Evolutionary conservation across 257 asterid genomes (phyloP), one percentile per base, ranked within the genome.

Genomic region (Catharanthus roseus): DNA sequence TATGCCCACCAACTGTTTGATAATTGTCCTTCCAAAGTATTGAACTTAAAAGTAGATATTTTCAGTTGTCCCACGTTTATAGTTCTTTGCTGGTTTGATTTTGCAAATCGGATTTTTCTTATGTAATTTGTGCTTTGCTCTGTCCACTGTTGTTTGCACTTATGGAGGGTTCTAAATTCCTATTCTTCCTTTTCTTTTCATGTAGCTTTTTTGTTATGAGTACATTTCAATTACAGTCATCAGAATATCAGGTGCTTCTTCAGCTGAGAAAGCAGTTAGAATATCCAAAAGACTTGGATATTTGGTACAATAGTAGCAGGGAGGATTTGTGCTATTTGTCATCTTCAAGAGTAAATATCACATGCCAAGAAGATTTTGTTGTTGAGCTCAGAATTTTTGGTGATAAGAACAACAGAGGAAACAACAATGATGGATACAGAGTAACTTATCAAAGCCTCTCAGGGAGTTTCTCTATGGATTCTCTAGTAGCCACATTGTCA

Each of bases 241-340:
- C 92, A 18, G 88, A 89, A 73, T 85, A 69, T 66, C 88, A 85
- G 62, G 85, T 85, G 26, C 88, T 89, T 41, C 67, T 85, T 44
- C 96, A 89, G 85, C 67, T 89, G 18, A 77, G 87, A 36, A 87
- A 81, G 83, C 91, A 87, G 15, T 75, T 89, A 29, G 96, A 89
- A 83, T 84, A 85, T 77, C 96, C 96, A 67, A 83, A 65, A 31
- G 87, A 77, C 38, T 45, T 89, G 10, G 91, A 87, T 49, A 23
- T 68, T 51, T 85, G 84, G 91, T 57, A 61, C 5, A 73, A 69
- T 31, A 67, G 66, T 10, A 63, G 75, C 47, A 19, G 69, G 36
- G 86, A 69, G 28, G 88, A 89, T 60, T 82, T 84, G 66, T 87
- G 93, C 42, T 77, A 69, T 65, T 51, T 76, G 31, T 77, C 93